These are phyloP conservation scores for Pholiota microspora DNA, from an alignment of 768 basidiomycete genomes.

Conservation along the genomic window DNA sequence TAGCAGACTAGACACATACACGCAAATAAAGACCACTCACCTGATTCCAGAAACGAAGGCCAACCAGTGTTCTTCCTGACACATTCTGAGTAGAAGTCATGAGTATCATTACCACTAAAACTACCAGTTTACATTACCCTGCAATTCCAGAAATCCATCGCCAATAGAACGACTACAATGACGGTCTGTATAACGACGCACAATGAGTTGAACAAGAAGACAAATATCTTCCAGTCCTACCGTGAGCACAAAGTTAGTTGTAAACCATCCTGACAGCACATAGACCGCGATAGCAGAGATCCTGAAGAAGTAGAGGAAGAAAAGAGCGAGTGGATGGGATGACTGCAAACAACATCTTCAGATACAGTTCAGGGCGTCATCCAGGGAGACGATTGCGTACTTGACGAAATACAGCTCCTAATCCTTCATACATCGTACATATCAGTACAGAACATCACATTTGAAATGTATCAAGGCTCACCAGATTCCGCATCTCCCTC, in stretches of 20 bases:
- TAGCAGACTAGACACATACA: not conserved
- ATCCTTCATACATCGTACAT: slow-evolving; percentile 36
- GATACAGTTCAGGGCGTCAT: not conserved
- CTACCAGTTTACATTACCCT: slow-evolving; percentile 48
- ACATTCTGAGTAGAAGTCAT: slow-evolving; percentile 63
- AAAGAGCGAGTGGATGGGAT: slow-evolving; percentile 78
- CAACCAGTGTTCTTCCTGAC: slow-evolving; percentile 89
- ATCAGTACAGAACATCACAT: not conserved
- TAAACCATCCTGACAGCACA: slow-evolving; percentile 89
- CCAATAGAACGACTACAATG: slow-evolving; percentile 86
- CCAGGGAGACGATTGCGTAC: slow-evolving; percentile 31
- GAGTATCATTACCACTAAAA: not conserved
- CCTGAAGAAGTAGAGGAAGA: slow-evolving; percentile 88
- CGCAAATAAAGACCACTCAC: slow-evolving; percentile 29
- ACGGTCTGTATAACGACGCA: slow-evolving; percentile 55
- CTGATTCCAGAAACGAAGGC: slow-evolving; percentile 97
- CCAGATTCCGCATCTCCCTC: slow-evolving; percentile 77
- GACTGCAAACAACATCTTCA: slow-evolving; percentile 46
- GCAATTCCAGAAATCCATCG: slow-evolving; percentile 99
- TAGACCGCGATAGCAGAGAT: slow-evolving; percentile 88
- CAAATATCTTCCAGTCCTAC: slow-evolving; percentile 45
- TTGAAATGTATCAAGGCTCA: slow-evolving; percentile 27
- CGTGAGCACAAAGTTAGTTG: slow-evolving; percentile 88
- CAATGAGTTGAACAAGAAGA: not conserved
- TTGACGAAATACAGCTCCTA: slow-evolving; percentile 77